These are phyloP conservation scores for Yamadazyma mexicana DNA, from an alignment of 1,139 yeast genomes.

Conservation along the genomic window DNA sequence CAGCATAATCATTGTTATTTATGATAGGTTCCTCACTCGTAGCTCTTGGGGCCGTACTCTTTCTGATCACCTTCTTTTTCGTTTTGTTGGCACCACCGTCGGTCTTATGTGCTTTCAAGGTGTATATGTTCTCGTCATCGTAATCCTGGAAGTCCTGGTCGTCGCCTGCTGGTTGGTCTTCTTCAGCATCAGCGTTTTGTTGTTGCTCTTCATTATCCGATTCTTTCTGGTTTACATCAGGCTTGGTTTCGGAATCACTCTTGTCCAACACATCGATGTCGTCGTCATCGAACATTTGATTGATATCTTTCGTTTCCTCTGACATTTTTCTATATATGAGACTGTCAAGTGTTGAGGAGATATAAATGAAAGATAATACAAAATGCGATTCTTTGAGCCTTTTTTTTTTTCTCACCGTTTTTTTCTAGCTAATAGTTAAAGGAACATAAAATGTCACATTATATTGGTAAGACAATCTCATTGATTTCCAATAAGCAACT, in stretches of 20 bases:
- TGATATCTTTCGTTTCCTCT: constrained; percentile 10
- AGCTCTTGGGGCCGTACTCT: constrained; percentile 14
- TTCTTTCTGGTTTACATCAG: constrained; percentile 13
- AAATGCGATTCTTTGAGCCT: no score
- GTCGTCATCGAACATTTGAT: constrained; percentile 15
- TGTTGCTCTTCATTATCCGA: neutral
- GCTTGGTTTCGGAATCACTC: constrained; percentile 9
- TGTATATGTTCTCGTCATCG: constrained; percentile 27
- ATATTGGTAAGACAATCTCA: constrained; percentile 90
- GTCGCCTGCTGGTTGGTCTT: constrained; percentile 3
- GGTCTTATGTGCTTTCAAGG: constrained; percentile 32
- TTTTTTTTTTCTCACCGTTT: neutral
- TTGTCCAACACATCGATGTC: constrained; percentile 7
- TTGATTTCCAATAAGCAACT: constrained; percentile 86
- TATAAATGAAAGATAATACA: no score
- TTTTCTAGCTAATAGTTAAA: constrained; percentile 1
- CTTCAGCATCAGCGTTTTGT: neutral
- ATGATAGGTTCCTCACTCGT: constrained; percentile 10
- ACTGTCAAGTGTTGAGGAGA: neutral
- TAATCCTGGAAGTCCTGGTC: constrained; percentile 27
- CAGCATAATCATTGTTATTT: constrained; percentile 10
- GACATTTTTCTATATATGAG: no score
- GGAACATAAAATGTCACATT: constrained; percentile 64
- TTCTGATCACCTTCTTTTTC: constrained; percentile 41
- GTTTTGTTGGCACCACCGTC: constrained; percentile 23